A percentile compares a stretch with the other conserved stretches of the same genome.
phyloP scores from a whole-genome alignment of 495 filamentous ascomycete genomes.

The Pseudoneurospora amorphoporcata region DNA sequence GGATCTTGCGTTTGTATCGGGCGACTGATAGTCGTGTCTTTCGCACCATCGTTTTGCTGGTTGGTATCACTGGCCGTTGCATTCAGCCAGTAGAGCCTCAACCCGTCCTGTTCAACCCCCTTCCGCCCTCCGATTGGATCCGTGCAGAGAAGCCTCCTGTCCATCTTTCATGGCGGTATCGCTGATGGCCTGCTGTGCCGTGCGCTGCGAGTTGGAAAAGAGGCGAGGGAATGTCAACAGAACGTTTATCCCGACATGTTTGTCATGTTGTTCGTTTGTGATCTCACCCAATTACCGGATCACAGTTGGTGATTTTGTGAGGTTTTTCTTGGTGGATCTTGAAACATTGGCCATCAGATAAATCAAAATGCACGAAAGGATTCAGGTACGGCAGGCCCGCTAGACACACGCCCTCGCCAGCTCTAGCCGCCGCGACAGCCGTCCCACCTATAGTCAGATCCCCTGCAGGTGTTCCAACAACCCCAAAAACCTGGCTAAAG shows the following conservation, averaged over 20 bases:
- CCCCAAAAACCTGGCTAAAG: no score
- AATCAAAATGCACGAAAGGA: background rate
- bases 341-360: background rate
- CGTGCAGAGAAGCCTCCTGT: background rate
- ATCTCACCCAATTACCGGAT: background rate
- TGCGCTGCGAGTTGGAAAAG: background rate
- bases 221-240: background rate
- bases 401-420: background rate
- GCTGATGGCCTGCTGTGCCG: background rate
- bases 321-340: background rate
- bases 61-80: background rate
- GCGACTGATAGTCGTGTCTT: background rate
- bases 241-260: background rate
- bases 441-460: constrained; percentile 24
- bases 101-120: background rate
- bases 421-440: constrained; percentile 6
- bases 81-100: background rate
- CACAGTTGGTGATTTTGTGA: background rate
- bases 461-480: no score
- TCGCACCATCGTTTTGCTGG: background rate
- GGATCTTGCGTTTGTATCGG: background rate
- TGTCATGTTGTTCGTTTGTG: background rate
- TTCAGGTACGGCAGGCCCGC: background rate
- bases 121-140: background rate
- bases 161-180: background rate